These are phyloP conservation scores for Aspergillus sojae DNA, from an alignment of 2,329 filamentous ascomycete genomes.

Conservation along the genomic window DNA sequence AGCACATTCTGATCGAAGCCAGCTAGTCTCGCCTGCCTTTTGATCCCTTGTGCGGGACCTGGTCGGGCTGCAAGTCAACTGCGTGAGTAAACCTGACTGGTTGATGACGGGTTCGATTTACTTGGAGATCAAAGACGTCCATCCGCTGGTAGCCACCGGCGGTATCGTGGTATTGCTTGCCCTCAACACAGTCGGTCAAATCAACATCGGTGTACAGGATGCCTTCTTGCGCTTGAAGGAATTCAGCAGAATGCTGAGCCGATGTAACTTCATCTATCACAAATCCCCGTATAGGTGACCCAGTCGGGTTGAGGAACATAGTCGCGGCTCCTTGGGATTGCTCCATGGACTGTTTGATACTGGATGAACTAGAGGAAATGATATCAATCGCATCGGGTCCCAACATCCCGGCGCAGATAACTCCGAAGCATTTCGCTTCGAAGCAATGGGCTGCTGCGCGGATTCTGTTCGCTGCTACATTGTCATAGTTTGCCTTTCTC, in stretches of 20 bases:
- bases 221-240: constrained; percentile 51
- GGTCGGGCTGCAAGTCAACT: not conserved
- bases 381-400: constrained; percentile 43
- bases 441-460: constrained; percentile 60
- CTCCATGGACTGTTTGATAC: constrained; percentile 31
- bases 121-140: constrained; percentile 57
- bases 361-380: not conserved
- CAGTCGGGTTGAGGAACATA: constrained; percentile 57
- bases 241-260: constrained; percentile 32
- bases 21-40: no score
- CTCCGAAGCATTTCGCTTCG: constrained; percentile 60
- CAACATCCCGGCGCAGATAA: constrained; percentile 52
- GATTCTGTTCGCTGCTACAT: constrained; percentile 56
- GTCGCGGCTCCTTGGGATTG: constrained; percentile 49
- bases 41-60: no score
- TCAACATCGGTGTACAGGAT: constrained; percentile 58
- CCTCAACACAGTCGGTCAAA: constrained; percentile 54
- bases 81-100: constrained; percentile 33
- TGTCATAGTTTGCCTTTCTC: constrained; percentile 51
- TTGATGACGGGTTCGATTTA: constrained; percentile 44
- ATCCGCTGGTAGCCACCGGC: constrained; percentile 59
- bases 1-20: no score
- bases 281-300: constrained; percentile 44
- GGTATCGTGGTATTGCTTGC: constrained; percentile 61
- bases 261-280: constrained; percentile 29